These are phyloP conservation scores for Tilletia caries DNA, from an alignment of 1,284 basidiomycete species.

Conservation along the genomic window DNA sequence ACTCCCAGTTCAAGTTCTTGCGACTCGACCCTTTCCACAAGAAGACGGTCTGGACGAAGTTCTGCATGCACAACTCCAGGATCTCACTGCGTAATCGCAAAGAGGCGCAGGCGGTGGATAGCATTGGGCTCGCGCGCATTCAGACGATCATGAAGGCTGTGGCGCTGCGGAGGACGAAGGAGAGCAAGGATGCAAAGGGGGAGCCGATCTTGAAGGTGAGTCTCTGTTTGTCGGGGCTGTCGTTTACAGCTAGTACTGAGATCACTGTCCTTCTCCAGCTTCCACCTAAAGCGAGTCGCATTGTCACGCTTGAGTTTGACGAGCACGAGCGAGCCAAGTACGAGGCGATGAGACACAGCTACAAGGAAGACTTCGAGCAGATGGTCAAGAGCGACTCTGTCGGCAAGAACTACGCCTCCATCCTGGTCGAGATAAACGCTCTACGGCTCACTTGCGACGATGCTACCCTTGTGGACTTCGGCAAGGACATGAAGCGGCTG, in stretches of 20 bases:
- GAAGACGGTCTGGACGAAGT: conserved; percentile 86
- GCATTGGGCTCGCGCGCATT: conserved; percentile 85
- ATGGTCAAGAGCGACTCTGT: conserved; percentile 78
- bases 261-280: background rate
- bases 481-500: conserved; percentile 56
- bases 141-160: conserved; percentile 97
- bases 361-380: conserved; percentile 83
- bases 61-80: conserved; percentile 58
- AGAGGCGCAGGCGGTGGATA: conserved; percentile 58
- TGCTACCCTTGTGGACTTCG: conserved; percentile 74
- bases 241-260: background rate
- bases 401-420: conserved; percentile 96
- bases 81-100: background rate
- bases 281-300: conserved; percentile 79
- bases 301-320: conserved; percentile 79
- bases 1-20: conserved; percentile 91
- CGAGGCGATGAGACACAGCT: conserved; percentile 78
- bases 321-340: conserved; percentile 80
- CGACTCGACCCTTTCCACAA: conserved; percentile 88
- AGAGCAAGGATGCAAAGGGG: conserved; percentile 76
- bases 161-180: conserved; percentile 92
- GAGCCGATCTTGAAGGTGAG: conserved; percentile 69
- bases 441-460: conserved; percentile 97
- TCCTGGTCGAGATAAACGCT: conserved; percentile 55
- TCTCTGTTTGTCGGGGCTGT: background rate